A percentile compares a stretch with the other conserved stretches of the same genome.
Conservation (phyloP, 2,329 filamentous ascomycete species). For the Beauveria asiatica region DNA sequence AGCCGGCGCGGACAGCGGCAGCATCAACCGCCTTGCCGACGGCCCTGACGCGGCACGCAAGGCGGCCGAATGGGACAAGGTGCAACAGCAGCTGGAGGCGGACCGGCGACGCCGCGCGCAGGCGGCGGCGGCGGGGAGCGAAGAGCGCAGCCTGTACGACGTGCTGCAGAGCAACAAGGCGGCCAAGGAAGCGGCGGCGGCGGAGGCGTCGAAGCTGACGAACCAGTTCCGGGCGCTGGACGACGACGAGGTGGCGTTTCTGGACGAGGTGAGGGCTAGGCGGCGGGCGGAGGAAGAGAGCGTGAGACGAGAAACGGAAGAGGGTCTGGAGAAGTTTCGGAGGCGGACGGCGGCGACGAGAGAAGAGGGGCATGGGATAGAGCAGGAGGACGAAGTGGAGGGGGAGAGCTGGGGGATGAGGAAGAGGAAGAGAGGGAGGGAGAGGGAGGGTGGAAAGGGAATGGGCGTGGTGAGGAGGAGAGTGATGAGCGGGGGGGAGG, state of each 20-base stretch:
- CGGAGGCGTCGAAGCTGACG: conserved; percentile 60
- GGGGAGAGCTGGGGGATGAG: conserved; percentile 19
- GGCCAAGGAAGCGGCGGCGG: conserved; percentile 74
- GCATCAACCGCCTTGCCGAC: background rate
- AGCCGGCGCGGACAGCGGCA: background rate
- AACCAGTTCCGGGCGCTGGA: conserved; percentile 74
- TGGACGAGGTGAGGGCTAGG: conserved; percentile 49
- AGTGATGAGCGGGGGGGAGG: conserved; percentile 6
- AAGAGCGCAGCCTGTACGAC: conserved; percentile 61
- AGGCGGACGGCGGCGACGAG: conserved; percentile 33
- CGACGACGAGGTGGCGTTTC: conserved; percentile 70
- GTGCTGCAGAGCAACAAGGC: conserved; percentile 76
- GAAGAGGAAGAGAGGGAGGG: conserved; percentile 20
- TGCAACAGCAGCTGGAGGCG: conserved; percentile 55
- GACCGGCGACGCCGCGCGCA: conserved; percentile 41
- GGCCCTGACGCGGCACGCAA: conserved; percentile 17
- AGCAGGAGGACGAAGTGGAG: background rate
- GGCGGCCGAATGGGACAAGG: conserved; percentile 51
- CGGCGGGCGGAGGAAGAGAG: conserved; percentile 46
- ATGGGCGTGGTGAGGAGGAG: conserved; percentile 14
- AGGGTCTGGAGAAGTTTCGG: conserved; percentile 47
- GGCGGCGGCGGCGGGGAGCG: conserved; percentile 25
- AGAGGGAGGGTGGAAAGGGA: conserved; percentile 17
- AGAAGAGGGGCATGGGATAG: conserved; percentile 12
- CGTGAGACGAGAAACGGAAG: conserved; percentile 46